A percentile compares a stretch with the other conserved stretches of the same genome.
Conservation (phyloP, 2,329 filamentous ascomycete genomes). For the Scorias spongiosa region DNA sequence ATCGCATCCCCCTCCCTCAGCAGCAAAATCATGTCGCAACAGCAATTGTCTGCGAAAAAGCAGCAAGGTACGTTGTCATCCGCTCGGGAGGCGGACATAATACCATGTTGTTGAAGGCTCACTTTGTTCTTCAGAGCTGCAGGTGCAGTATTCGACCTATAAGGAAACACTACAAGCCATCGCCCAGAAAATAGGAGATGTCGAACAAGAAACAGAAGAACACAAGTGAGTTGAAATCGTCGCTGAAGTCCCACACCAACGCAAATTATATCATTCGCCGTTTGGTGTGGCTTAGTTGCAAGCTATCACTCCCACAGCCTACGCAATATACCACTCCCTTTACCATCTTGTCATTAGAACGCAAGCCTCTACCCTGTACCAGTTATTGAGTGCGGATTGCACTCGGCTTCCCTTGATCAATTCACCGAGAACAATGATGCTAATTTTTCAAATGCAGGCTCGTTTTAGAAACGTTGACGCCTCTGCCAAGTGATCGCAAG, state of each 20-base stretch:
- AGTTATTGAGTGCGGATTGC: too few relatives aligned
- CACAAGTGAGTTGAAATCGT: slow-evolving; percentile 56
- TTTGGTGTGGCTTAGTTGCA: background rate
- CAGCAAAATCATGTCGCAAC: slow-evolving; percentile 26
- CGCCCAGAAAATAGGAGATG: slow-evolving; percentile 90
- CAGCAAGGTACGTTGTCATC: slow-evolving; percentile 46
- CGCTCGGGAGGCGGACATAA: too few relatives aligned
- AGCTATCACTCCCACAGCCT: slow-evolving; percentile 1
- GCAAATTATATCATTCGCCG: background rate
- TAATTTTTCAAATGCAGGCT: slow-evolving; percentile 41
- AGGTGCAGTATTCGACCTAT: slow-evolving; percentile 64
- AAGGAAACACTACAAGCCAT: slow-evolving; percentile 72
- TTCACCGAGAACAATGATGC: background rate
- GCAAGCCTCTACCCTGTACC: too few relatives aligned
- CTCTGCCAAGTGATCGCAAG: slow-evolving; percentile 72
- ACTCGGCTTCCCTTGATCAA: too few relatives aligned
- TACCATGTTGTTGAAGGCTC: background rate
- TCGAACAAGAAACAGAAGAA: slow-evolving; percentile 93
- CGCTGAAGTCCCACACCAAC: background rate
- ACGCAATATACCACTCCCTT: background rate
- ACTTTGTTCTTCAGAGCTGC: slow-evolving; percentile 48
- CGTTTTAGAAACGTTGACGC: slow-evolving; percentile 79
- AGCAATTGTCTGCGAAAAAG: slow-evolving; percentile 46
- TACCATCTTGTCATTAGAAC: slow-evolving; percentile 3
- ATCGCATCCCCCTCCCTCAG: too few relatives aligned